Evolutionary conservation across 805 yeast genomes (phyloP).

Genomic region (baker's yeast (Saccharomyces cerevisiae)): DNA sequence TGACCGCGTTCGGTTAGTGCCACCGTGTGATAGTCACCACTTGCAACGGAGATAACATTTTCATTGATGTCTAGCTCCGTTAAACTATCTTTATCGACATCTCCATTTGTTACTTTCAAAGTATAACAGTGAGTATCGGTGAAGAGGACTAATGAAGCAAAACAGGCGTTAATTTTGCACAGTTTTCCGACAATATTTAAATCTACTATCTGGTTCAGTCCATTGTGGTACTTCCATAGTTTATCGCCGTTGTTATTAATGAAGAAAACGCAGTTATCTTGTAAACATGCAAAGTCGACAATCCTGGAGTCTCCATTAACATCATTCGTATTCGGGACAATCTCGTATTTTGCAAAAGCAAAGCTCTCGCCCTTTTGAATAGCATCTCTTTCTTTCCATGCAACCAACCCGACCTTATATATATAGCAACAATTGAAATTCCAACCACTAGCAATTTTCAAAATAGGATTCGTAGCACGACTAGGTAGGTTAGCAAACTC

Average conservation of each 20-base stretch:
- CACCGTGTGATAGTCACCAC: conserved; percentile 65
- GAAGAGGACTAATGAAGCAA: conserved; percentile 45
- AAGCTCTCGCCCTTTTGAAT: conserved; percentile 23
- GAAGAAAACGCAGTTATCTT: conserved; percentile 42
- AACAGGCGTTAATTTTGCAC: conserved; percentile 48
- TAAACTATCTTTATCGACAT: conserved; percentile 9
- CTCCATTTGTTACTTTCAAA: conserved; percentile 13
- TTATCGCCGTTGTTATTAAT: conserved; percentile 39
- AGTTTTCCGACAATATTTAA: conserved; percentile 30
- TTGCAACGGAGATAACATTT: conserved; percentile 46
- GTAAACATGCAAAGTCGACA: conserved; percentile 46
- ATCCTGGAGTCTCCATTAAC: conserved; percentile 32
- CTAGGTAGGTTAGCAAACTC: conserved; percentile 29
- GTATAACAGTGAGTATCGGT: conserved; percentile 39
- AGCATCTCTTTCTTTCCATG: conserved; percentile 42
- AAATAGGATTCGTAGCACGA: conserved; percentile 27
- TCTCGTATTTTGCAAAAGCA: conserved; percentile 34
- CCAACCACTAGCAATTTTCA: conserved; percentile 62
- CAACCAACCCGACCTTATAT: conserved; percentile 44
- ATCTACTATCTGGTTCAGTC: conserved; percentile 8
- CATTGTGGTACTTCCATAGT: conserved; percentile 29
- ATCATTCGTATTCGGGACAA: conserved; percentile 36
- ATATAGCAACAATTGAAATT: conserved; percentile 44
- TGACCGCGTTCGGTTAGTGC: conserved; percentile 56
- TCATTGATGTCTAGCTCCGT: conserved; percentile 31